These are phyloP conservation scores for Ramichloridium luteum DNA, from an alignment of 2,329 filamentous ascomycete species.

Conservation along the genomic window DNA sequence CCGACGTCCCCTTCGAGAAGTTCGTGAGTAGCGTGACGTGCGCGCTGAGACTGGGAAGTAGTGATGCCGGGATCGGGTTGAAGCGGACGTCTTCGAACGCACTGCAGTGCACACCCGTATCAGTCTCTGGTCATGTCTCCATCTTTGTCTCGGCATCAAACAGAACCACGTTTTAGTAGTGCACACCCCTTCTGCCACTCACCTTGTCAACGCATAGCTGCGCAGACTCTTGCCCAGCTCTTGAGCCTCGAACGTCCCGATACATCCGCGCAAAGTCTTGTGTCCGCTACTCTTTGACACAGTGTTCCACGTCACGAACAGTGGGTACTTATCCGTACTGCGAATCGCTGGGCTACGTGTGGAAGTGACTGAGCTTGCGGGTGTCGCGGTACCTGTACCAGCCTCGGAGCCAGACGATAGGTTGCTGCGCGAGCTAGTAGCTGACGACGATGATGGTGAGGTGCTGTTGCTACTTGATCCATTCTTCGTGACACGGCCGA, in stretches of 20 bases:
- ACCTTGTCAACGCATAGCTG: conserved; percentile 73
- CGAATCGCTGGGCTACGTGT: conserved; percentile 33
- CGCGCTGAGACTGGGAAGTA: conserved; percentile 58
- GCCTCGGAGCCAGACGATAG: conserved; percentile 9
- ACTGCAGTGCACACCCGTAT: too few relatives aligned
- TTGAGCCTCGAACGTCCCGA: conserved; percentile 80
- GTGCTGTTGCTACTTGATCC: conserved; percentile 21
- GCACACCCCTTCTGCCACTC: too few relatives aligned
- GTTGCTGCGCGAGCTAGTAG: conserved; percentile 5
- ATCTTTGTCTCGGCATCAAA: too few relatives aligned
- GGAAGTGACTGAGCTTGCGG: conserved; percentile 32
- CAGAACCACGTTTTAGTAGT: too few relatives aligned
- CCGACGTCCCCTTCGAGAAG: conserved; percentile 46
- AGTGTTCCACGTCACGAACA: conserved; percentile 94
- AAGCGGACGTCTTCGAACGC: conserved; percentile 55
- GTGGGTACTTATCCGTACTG: conserved; percentile 44
- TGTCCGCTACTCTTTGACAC: conserved; percentile 46
- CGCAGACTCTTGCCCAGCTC: conserved; percentile 60
- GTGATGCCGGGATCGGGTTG: conserved; percentile 51
- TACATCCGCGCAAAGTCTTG: conserved; percentile 76
- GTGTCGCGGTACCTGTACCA: conserved; percentile 15
- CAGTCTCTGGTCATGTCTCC: too few relatives aligned
- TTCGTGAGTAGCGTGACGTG: conserved; percentile 57
- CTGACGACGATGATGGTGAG: conserved; percentile 9
- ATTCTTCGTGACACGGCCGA: conserved; percentile 16